phyloP scores from a whole-genome alignment of 139 green algal genomes.

The Pycnococcus provasolii region DNA sequence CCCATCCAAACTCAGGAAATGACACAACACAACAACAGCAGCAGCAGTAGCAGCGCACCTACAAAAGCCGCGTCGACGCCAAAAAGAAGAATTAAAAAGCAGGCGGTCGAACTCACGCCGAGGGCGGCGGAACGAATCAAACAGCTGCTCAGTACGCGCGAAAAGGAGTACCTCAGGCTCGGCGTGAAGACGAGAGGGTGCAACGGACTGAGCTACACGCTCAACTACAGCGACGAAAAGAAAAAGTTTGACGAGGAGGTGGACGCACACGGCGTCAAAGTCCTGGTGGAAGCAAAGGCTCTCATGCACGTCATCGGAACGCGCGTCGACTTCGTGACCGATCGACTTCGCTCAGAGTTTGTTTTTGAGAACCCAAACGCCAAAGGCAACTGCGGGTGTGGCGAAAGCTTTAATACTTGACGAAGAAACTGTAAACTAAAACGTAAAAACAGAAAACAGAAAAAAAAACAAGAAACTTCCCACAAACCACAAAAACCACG shows the following conservation, averaged over 20 bases:
- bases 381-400: conserved; percentile 85
- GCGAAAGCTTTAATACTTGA: conserved; percentile 45
- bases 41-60: too few species aligned
- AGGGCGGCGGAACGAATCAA: conserved; percentile 61
- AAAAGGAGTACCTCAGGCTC: conserved; percentile 85
- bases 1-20: too few species aligned
- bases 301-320: conserved; percentile 97
- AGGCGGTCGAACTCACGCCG: conserved; percentile 76
- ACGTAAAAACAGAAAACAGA: too few species aligned
- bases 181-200: conserved; percentile 86
- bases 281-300: conserved; percentile 86
- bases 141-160: conserved; percentile 53
- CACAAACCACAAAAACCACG: too few species aligned
- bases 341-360: conserved; percentile 71
- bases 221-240: conserved; percentile 78
- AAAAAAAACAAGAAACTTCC: too few species aligned
- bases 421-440: too few species aligned
- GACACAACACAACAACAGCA: too few species aligned
- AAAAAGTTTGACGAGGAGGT: conserved; percentile 94
- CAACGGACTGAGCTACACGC: conserved; percentile 92
- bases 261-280: conserved; percentile 72
- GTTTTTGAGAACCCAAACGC: conserved; percentile 90
- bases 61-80: too few species aligned
- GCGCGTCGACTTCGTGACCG: conserved; percentile 85
- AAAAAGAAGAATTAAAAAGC: conserved; percentile 31